These are phyloP conservation scores for Neurospora cerealis DNA, from an alignment of 495 filamentous ascomycete genomes.

Conservation along the genomic window DNA sequence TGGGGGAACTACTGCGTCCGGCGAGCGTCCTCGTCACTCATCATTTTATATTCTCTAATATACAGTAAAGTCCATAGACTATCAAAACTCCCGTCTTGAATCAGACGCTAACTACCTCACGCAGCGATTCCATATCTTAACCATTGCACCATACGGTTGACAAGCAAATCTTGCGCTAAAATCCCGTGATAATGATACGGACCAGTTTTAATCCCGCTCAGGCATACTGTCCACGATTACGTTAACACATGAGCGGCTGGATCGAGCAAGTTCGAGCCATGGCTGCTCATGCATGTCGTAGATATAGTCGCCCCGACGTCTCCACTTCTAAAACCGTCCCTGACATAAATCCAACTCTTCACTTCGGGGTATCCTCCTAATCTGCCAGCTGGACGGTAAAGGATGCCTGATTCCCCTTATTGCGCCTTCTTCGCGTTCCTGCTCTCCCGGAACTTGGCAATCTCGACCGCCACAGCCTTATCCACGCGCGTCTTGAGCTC, in stretches of 20 bases:
- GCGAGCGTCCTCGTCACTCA: neutral
- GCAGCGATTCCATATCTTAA: neutral
- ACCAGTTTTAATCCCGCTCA: neutral
- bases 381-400: neutral
- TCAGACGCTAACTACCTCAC: neutral
- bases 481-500: slow-evolving; percentile 74
- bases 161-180: neutral
- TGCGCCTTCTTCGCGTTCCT: slow-evolving; percentile 21
- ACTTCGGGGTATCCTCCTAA: neutral
- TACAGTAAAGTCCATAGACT: neutral
- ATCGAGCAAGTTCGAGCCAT: neutral
- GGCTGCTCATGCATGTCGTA: neutral
- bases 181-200: neutral
- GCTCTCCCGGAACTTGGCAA: slow-evolving; percentile 45
- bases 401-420: neutral
- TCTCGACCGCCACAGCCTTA: slow-evolving; percentile 59
- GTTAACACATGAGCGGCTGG: neutral
- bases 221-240: neutral
- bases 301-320: neutral
- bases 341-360: neutral
- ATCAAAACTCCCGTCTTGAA: neutral
- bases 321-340: neutral
- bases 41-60: neutral
- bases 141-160: neutral
- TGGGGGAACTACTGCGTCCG: neutral